Evolutionary conservation across 2,329 filamentous ascomycete species (phyloP).

Genomic region (Colletotrichum chlorophyti): DNA sequence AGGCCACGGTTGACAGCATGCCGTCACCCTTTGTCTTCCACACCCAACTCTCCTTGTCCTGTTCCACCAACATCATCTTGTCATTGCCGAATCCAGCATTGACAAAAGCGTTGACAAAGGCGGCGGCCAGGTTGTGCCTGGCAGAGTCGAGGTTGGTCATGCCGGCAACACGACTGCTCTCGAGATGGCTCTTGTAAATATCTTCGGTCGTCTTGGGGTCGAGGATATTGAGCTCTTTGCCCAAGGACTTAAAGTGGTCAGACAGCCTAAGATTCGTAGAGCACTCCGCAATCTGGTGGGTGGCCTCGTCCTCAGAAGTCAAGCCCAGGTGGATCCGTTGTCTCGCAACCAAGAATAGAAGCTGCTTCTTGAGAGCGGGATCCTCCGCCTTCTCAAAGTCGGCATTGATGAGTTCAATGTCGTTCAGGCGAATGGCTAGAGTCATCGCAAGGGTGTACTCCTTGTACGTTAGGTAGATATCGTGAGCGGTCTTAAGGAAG

Average conservation of each 20-base stretch:
- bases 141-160: conserved; percentile 96
- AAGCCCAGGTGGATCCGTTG: conserved; percentile 87
- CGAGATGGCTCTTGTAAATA: conserved; percentile 98
- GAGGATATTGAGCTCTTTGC: conserved; percentile 94
- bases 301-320: conserved; percentile 69
- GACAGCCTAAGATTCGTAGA: conserved; percentile 87
- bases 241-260: conserved; percentile 91
- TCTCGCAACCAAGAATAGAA: conserved; percentile 90
- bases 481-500: conserved; percentile 91
- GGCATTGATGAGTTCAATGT: conserved; percentile 79
- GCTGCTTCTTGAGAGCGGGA: conserved; percentile 85
- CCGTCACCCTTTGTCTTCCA: conserved; percentile 99
- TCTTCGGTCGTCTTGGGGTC: conserved; percentile 98
- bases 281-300: conserved; percentile 79
- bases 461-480: conserved; percentile 92
- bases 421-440: conserved; percentile 91
- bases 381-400: conserved; percentile 85
- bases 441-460: conserved; percentile 94
- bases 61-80: conserved; percentile 95
- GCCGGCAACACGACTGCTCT: conserved; percentile 90
- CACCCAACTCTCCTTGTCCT: conserved; percentile 91
- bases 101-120: conserved; percentile 96
- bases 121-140: conserved; percentile 92
- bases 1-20: conserved; percentile 96
- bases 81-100: conserved; percentile 96